phyloP scores from a whole-genome alignment of 208 protist genomes.

The Leishmania tarentolae region DNA sequence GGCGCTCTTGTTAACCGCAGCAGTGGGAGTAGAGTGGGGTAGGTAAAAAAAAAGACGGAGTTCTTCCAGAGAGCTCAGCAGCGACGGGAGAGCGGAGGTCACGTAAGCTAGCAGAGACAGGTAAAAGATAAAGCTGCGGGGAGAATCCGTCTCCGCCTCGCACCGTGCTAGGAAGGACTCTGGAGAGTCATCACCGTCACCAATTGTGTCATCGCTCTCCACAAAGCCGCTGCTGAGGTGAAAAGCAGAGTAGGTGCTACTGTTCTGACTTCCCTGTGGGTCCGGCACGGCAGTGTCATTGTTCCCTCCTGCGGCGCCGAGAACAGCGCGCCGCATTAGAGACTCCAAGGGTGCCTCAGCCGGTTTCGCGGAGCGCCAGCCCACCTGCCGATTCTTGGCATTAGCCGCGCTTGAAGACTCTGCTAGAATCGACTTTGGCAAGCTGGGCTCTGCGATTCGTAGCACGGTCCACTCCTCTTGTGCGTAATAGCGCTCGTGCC shows the following conservation, averaged over 20 bases:
- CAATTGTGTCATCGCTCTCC: neutral
- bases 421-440: neutral
- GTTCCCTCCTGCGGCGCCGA: neutral
- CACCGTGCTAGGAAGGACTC: conserved; percentile 20
- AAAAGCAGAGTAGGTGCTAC: neutral
- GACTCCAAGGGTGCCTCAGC: conserved; percentile 1
- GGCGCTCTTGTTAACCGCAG: neutral
- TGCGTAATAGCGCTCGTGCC: neutral
- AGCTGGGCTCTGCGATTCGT: neutral
- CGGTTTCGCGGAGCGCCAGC: neutral
- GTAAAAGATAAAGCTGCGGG: conserved; percentile 31
- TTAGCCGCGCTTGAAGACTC: neutral
- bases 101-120: conserved; percentile 31
- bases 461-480: neutral
- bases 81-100: conserved; percentile 28
- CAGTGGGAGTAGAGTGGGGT: neutral
- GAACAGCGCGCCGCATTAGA: neutral
- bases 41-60: conserved; percentile 26
- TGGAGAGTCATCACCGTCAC: neutral
- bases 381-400: neutral
- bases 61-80: conserved; percentile 23
- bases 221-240: neutral
- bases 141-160: conserved; percentile 14
- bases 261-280: neutral
- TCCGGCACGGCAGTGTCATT: neutral